Evolutionary conservation across 2,329 filamentous ascomycete species (phyloP), one percentile per base, ranked within the genome.

Genomic region (Penicillium hesseltinei): DNA sequence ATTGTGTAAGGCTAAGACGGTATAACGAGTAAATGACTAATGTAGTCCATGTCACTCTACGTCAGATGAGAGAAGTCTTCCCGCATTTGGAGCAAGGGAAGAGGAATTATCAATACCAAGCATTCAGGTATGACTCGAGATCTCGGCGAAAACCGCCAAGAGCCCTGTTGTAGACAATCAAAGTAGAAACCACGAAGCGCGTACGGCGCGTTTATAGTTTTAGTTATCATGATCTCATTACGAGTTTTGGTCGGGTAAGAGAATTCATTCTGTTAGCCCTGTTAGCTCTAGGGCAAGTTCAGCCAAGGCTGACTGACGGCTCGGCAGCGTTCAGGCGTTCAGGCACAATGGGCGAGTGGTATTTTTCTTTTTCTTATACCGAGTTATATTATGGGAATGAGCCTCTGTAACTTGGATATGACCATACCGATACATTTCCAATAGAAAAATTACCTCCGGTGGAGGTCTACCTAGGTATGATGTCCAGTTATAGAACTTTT

Each of bases 221-320:
- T 3, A 40, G 38, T 29, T 36, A 43, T 54, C 43, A 40, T 40
- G 35, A 19, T 49, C 23, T 38, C 6, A 35, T 54, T 54, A 54
- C 52, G 45, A 54, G 29, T 43, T 50, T 38, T 38, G 27, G 52
- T 54, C 36, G 39, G 36, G 52, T 54, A 54, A 54, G 44, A 36
- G 31, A 47, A 36, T 47, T 47, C 19, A 47, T 27, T 17, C 10
- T 44, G 11, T 29, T 31, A n/a, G 6, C 43, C 42, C 15, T 13
- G 29, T 35, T 39, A 29, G 38, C 23, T 44, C n/a, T 53, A 56
- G 54, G 54, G 54, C 27, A 56, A 56, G 13, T 29, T 47, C 29
- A 43, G 54, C 36, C 54, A 57, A 57, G 54, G 54, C 39, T 55
- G 47, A 25, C 36, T n/a, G 38, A 55, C 54, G 38, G 55, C 50